Evolutionary conservation across 2,329 filamentous ascomycete species (phyloP).

Genomic region (Nemania sp.): DNA sequence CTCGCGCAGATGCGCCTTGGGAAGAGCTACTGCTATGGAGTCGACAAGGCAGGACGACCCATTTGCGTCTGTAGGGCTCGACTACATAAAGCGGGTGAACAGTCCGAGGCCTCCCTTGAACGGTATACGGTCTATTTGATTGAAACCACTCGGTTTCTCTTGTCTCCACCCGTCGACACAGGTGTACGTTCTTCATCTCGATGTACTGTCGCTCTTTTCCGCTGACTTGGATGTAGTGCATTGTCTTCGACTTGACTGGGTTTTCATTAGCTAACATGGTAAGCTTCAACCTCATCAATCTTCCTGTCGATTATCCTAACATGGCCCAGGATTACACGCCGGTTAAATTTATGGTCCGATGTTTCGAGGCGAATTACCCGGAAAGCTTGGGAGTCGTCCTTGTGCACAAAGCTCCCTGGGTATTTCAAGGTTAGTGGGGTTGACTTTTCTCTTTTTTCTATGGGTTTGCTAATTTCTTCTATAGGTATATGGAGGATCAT

Average conservation of each 20-base stretch:
- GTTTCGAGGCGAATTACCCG: slow-evolving; percentile 98
- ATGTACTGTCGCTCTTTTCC: not conserved
- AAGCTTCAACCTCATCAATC: slow-evolving; percentile 43
- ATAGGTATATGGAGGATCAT: slow-evolving; percentile 94
- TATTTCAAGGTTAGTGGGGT: slow-evolving; percentile 81
- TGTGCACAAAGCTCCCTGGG: slow-evolving; percentile 96
- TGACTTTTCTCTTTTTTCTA: slow-evolving; percentile 48
- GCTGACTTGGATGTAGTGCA: slow-evolving; percentile 67
- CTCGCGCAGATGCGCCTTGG: slow-evolving; percentile 86
- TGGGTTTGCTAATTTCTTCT: slow-evolving; percentile 52
- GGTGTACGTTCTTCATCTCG: slow-evolving; percentile 73
- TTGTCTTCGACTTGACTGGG: slow-evolving; percentile 95
- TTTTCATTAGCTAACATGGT: slow-evolving; percentile 97
- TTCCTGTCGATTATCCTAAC: slow-evolving; percentile 38
- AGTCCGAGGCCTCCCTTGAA: slow-evolving; percentile 84
- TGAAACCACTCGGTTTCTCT: slow-evolving; percentile 88
- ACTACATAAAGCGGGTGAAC: slow-evolving; percentile 84
- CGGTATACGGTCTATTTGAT: slow-evolving; percentile 94
- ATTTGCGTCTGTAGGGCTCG: slow-evolving; percentile 88
- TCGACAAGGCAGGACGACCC: slow-evolving; percentile 85
- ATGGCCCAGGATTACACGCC: slow-evolving; percentile 83
- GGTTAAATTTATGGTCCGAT: slow-evolving; percentile 99
- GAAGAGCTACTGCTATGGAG: slow-evolving; percentile 91
- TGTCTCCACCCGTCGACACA: slow-evolving; percentile 86
- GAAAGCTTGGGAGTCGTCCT: slow-evolving; percentile 90